Evolutionary conservation across 345 rosid genomes (phyloP).

Genomic region (Pistacia atlantica): DNA sequence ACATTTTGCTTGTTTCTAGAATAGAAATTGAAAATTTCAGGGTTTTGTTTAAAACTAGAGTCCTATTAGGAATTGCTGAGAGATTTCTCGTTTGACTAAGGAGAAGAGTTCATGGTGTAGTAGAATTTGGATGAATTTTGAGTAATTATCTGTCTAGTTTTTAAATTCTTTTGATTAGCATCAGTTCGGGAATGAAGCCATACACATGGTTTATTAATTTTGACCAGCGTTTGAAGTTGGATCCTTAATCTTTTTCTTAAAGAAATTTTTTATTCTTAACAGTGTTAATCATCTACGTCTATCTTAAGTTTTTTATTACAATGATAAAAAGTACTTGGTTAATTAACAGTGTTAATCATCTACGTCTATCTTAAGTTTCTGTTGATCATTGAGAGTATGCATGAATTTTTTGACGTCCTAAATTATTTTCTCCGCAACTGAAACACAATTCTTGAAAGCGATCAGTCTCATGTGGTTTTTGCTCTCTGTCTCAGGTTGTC

Average conservation of each 20-base stretch:
- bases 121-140: no score
- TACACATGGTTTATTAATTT: no score
- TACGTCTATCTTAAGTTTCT: background rate
- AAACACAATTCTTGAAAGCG: background rate
- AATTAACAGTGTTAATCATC: background rate
- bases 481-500: constrained; percentile 37
- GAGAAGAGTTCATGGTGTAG: no score
- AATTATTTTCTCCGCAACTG: background rate
- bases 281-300: background rate
- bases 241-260: no score
- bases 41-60: background rate
- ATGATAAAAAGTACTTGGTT: no score
- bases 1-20: no score
- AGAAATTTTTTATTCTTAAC: no score
- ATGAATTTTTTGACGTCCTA: background rate
- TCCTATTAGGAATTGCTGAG: background rate
- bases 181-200: no score
- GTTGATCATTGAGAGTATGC: background rate
- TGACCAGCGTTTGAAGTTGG: no score
- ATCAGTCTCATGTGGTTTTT: background rate
- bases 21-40: no score
- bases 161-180: no score
- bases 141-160: no score
- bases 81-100: background rate
- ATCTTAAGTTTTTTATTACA: background rate